A percentile compares a stretch with the other conserved stretches of the same genome.
phyloP scores from a whole-genome alignment of 306 rosid genomes.

The Cucumis melo region DNA sequence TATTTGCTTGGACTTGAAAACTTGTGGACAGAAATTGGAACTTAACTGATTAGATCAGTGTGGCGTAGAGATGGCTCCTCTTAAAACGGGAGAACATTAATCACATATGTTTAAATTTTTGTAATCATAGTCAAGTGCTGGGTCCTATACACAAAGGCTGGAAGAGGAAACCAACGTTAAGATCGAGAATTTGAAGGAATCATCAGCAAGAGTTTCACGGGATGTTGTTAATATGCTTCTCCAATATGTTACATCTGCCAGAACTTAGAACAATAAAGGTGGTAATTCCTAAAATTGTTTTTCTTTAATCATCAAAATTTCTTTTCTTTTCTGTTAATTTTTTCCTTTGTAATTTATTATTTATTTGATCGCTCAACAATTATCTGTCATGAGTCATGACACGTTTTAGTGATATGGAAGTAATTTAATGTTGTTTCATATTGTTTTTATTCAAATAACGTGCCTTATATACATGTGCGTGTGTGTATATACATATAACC shows the following conservation, averaged over 20 bases:
- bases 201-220: not conserved
- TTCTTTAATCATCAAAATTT: no score
- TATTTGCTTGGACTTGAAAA: no score
- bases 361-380: not conserved
- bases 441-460: not conserved
- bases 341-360: not conserved
- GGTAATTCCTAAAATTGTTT: not conserved
- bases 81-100: not conserved
- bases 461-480: no score
- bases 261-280: not conserved
- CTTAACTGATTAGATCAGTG: no score
- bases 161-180: not conserved
- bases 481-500: no score
- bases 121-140: not conserved
- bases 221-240: slow-evolving; percentile 53
- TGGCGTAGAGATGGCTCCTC: no score
- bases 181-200: not conserved
- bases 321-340: no score
- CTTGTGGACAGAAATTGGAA: no score
- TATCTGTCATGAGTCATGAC: not conserved
- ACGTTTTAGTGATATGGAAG: not conserved
- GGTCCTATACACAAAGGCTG: not conserved
- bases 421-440: not conserved
- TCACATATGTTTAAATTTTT: no score
- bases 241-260: slow-evolving; percentile 29